These are phyloP conservation scores for Vararia minispora DNA, from an alignment of 768 basidiomycete genomes.

Conservation along the genomic window DNA sequence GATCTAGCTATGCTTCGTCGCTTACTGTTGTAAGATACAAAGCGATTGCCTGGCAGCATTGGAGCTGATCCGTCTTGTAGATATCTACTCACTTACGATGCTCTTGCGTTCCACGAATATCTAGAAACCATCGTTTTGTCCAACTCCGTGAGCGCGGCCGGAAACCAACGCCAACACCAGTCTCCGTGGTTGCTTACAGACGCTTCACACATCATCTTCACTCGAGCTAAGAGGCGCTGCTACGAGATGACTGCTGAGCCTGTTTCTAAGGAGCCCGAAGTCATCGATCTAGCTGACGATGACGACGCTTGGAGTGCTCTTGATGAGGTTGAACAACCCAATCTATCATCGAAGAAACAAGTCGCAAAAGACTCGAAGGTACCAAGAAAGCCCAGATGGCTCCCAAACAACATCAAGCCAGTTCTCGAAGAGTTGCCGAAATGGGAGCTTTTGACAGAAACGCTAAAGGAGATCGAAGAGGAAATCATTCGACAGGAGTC, in stretches of 20 bases:
- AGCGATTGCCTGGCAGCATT: background rate
- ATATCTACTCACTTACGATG: conserved; percentile 83
- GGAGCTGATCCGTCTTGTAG: conserved; percentile 27
- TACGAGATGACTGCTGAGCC: conserved; percentile 38
- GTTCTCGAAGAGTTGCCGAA: conserved; percentile 92
- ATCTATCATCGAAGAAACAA: conserved; percentile 6
- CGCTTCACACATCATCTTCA: conserved; percentile 80
- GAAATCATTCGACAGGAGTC: conserved; percentile 61
- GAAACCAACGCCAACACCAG: conserved; percentile 51
- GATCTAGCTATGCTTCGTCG: conserved; percentile 81
- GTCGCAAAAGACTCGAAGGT: conserved; percentile 9
- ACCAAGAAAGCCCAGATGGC: conserved; percentile 38
- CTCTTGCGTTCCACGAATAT: conserved; percentile 83
- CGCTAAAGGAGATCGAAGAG: conserved; percentile 83
- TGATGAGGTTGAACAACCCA: conserved; percentile 45
- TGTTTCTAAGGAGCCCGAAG: conserved; percentile 14
- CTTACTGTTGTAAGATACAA: conserved; percentile 54
- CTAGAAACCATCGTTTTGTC: conserved; percentile 78
- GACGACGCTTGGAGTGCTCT: conserved; percentile 69
- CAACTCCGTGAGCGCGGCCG: conserved; percentile 36
- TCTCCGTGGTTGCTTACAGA: conserved; percentile 90
- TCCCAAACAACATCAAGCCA: conserved; percentile 72
- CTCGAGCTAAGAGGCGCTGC: conserved; percentile 69
- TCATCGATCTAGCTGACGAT: conserved; percentile 38
- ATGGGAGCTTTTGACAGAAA: conserved; percentile 78